A percentile compares a stretch with the other conserved stretches of the same genome.
Evolutionary conservation across 208 protist genomes (phyloP).

Genomic region (Wallacemonas sp.): DNA sequence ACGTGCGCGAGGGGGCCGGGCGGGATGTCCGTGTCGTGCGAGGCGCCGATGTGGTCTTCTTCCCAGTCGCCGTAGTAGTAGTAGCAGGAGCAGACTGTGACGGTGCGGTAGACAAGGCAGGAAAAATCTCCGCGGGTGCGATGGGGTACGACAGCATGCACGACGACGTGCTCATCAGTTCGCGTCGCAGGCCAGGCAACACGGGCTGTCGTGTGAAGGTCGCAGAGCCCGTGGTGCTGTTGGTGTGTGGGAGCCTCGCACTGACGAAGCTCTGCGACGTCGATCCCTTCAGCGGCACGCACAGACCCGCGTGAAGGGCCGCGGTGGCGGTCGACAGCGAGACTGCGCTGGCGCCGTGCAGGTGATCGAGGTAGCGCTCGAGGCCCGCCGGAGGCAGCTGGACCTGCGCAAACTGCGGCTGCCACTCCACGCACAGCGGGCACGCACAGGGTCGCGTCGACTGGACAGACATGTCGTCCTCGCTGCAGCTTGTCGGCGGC

Average conservation of each 20-base stretch:
- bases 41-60: neutral
- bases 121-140: constrained; percentile 24
- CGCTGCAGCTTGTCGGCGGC: too few species aligned
- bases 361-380: constrained; percentile 15
- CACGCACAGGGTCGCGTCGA: constrained; percentile 10
- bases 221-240: too few species aligned
- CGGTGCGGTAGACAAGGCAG: constrained; percentile 13
- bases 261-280: neutral
- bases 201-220: too few species aligned
- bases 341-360: constrained; percentile 3
- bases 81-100: too few species aligned
- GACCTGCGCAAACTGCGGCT: constrained; percentile 18
- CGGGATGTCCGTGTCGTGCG: neutral
- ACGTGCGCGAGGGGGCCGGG: neutral
- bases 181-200: constrained; percentile 19
- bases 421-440: constrained; percentile 15
- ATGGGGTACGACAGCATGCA: neutral
- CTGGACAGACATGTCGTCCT: neutral
- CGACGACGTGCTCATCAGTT: neutral
- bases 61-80: too few species aligned
- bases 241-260: neutral
- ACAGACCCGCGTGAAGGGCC: neutral
- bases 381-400: constrained; percentile 3
- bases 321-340: neutral
- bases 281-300: neutral